Conservation (phyloP, 2,329 filamentous ascomycete species). For the Neonectria hederae region DNA sequence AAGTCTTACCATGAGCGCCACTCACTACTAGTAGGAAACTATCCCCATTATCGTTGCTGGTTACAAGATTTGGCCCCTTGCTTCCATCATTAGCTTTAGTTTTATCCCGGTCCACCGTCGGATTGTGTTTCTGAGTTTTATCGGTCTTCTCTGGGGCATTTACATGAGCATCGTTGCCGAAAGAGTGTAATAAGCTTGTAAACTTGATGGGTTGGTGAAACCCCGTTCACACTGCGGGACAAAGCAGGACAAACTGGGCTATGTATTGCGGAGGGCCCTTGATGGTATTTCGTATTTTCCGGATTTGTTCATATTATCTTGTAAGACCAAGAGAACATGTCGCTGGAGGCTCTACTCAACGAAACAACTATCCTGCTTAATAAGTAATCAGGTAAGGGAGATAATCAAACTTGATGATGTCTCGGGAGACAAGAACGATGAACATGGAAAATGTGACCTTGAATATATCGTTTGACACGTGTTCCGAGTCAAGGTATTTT, state of each 20-base stretch:
- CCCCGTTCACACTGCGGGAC: neutral
- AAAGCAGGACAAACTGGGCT: neutral
- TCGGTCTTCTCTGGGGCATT: constrained; percentile 61
- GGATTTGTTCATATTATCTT: neutral
- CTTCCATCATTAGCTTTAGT: constrained; percentile 60
- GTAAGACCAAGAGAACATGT: neutral
- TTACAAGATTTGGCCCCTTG: constrained; percentile 63
- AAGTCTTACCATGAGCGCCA: neutral
- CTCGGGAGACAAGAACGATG: too few relatives aligned
- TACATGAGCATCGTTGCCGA: constrained; percentile 61
- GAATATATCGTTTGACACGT: too few relatives aligned
- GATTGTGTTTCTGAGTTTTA: constrained; percentile 60
- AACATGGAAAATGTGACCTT: too few relatives aligned
- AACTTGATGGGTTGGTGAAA: neutral
- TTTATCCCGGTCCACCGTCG: constrained; percentile 59
- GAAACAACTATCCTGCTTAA: too few relatives aligned
- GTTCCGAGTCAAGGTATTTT: too few relatives aligned
- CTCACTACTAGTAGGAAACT: constrained; percentile 49
- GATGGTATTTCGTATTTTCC: neutral
- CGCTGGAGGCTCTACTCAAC: too few relatives aligned
- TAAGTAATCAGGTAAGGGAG: too few relatives aligned
- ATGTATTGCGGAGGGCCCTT: neutral
- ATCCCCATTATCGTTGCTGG: constrained; percentile 59
- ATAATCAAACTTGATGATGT: too few relatives aligned
- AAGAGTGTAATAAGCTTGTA: constrained; percentile 43